Evolutionary conservation across 192 early-diverging fungal genomes (phyloP), one percentile per base, ranked within the genome.

Genomic region (Umbelopsis vinacea): DNA sequence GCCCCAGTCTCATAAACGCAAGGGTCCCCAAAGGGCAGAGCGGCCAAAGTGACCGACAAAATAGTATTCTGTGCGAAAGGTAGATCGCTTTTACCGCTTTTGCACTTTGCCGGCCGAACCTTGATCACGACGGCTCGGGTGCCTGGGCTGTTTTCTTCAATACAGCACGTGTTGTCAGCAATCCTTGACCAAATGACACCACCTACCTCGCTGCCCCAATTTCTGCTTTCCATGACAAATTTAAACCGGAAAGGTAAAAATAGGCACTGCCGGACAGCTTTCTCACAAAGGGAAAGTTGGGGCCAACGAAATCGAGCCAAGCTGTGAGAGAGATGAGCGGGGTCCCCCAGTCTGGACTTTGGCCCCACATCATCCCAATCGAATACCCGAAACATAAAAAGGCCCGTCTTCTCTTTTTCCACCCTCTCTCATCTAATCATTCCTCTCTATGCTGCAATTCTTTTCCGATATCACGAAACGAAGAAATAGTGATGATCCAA

Each of bases 391-490:
- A 37, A 63, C 57, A 29, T 26, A 63, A 7, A 29, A 29, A 63
- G 24, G 12, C 23, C 33, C 33, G 4, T 37, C 33, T 37, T 33
- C 57, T 14, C 57, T 63, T 29, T 63, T 12, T 63, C n/a, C 57
- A 37, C 57, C 19, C 29, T 17, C 48, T 19, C 48, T 43, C 6
- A 43, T 43, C 11, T 11, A 43, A 43, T 43, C 46, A 46, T 17
- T 5, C 48, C 19, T 21, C n/a, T 6, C 48, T 50, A 63, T 63
- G 57, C 57, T 63, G 23, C 57, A 63, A 63, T 63, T 63, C 33
- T 63, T 63, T 26, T 63, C 57, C 7, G 57, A 63, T 63, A 63
- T 63, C 14, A 63, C 57, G 57, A 63, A 63, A 63, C 26, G 57
- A 37, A 29, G 57, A 63, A 63, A 63, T 26, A 63, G 57, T 33